Evolutionary conservation across 2,329 filamentous ascomycete species (phyloP).

Genomic region (Aspergillus intermedius): DNA sequence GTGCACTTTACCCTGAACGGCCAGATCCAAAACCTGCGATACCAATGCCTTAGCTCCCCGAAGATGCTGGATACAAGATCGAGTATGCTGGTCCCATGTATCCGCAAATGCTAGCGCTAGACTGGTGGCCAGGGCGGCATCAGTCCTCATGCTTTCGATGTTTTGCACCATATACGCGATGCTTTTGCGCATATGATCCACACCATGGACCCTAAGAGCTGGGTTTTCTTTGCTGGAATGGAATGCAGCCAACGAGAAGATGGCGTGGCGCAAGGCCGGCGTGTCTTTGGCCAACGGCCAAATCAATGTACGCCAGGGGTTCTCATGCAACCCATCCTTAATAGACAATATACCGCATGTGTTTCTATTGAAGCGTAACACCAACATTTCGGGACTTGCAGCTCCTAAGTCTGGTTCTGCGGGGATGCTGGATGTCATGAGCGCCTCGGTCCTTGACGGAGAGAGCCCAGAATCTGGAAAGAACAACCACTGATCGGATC

Average conservation of each 20-base stretch:
- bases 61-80: conserved; percentile 63
- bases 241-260: conserved; percentile 63
- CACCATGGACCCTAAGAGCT: conserved; percentile 54
- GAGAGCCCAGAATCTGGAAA: conserved; percentile 32
- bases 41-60: conserved; percentile 61
- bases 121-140: conserved; percentile 64
- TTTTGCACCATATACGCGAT: conserved; percentile 54
- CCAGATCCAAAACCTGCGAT: conserved; percentile 49
- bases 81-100: conserved; percentile 64
- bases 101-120: conserved; percentile 63
- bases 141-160: conserved; percentile 57
- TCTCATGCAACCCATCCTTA: conserved; percentile 62
- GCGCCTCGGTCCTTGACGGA: conserved; percentile 26
- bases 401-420: conserved; percentile 44
- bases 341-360: conserved; percentile 66
- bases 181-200: conserved; percentile 62
- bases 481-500: conserved; percentile 30
- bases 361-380: conserved; percentile 56
- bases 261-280: conserved; percentile 61
- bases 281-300: conserved; percentile 61
- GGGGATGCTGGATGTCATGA: conserved; percentile 28
- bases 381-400: conserved; percentile 55
- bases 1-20: conserved; percentile 26
- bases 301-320: conserved; percentile 65
- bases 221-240: conserved; percentile 56